phyloP scores from a whole-genome alignment of 768 basidiomycete species.

The Russula griseocarnosa region DNA sequence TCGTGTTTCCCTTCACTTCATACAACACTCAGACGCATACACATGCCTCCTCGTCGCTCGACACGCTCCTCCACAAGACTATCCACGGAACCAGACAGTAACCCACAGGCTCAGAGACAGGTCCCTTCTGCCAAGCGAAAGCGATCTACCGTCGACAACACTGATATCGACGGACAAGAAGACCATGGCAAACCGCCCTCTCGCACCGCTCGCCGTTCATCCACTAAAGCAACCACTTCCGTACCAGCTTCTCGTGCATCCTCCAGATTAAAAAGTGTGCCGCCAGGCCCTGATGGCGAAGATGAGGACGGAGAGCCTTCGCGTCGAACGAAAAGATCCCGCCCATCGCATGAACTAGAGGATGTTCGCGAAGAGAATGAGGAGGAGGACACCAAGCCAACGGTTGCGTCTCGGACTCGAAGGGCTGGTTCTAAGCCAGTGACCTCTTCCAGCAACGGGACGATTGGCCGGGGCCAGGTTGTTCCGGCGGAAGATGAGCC shows the following conservation, averaged over 20 bases:
- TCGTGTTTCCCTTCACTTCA: background rate
- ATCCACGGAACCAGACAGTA: conserved; percentile 11
- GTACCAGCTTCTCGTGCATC: conserved; percentile 16
- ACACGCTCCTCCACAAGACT: conserved; percentile 28
- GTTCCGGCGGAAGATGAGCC: conserved; percentile 13
- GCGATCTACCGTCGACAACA: conserved; percentile 14
- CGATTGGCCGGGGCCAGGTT: conserved; percentile 2
- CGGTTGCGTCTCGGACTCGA: conserved; percentile 3
- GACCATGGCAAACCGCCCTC: conserved; percentile 8
- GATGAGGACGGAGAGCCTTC: conserved; percentile 21
- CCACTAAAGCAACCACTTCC: conserved; percentile 12
- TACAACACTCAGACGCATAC: background rate
- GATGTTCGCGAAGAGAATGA: conserved; percentile 27
- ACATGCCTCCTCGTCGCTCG: conserved; percentile 28
- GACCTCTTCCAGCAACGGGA: conserved; percentile 1
- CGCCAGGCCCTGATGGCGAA: conserved; percentile 15
- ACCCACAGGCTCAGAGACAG: background rate
- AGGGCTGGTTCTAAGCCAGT: background rate
- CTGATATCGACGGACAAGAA: conserved; percentile 18
- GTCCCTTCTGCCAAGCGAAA: conserved; percentile 20
- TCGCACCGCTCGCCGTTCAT: conserved; percentile 23
- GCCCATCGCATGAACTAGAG: conserved; percentile 21
- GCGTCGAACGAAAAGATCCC: conserved; percentile 22
- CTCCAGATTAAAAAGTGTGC: conserved; percentile 12
- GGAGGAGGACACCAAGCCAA: conserved; percentile 21